phyloP scores from a whole-genome alignment of 345 rosid genomes.

The Boechera stricta region DNA sequence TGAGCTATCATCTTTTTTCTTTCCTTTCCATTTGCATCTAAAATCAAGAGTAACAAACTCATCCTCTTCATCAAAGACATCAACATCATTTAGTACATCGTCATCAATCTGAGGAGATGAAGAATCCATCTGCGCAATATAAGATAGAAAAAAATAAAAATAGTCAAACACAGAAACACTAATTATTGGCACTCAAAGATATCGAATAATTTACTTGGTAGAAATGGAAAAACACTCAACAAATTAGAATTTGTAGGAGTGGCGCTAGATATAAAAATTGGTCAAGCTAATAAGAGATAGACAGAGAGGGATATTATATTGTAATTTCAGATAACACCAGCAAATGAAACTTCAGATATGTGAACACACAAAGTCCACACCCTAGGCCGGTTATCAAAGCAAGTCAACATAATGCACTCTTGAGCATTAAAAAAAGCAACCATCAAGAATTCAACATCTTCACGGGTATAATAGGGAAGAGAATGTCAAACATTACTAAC shows the following conservation, averaged over 20 bases:
- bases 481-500: background rate
- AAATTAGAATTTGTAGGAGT: background rate
- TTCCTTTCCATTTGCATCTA: too few relatives aligned
- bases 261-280: background rate
- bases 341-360: too few relatives aligned
- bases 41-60: too few relatives aligned
- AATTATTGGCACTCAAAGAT: slow-evolving; percentile 1
- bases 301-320: background rate
- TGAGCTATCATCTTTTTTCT: too few relatives aligned
- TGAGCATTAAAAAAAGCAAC: background rate
- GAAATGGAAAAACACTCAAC: background rate
- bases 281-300: background rate
- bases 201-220: background rate
- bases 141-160: too few relatives aligned
- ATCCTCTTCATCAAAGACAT: too few relatives aligned
- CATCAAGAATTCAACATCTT: background rate
- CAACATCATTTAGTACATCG: too few relatives aligned
- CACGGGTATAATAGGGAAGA: background rate
- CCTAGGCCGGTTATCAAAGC: background rate
- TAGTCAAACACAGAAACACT: too few relatives aligned
- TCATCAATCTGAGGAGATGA: too few relatives aligned
- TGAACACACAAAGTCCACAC: too few relatives aligned
- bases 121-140: too few relatives aligned
- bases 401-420: too few relatives aligned
- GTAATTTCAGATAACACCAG: background rate